phyloP scores from a whole-genome alignment of 768 basidiomycete species.

The Lactarius quietus region DNA sequence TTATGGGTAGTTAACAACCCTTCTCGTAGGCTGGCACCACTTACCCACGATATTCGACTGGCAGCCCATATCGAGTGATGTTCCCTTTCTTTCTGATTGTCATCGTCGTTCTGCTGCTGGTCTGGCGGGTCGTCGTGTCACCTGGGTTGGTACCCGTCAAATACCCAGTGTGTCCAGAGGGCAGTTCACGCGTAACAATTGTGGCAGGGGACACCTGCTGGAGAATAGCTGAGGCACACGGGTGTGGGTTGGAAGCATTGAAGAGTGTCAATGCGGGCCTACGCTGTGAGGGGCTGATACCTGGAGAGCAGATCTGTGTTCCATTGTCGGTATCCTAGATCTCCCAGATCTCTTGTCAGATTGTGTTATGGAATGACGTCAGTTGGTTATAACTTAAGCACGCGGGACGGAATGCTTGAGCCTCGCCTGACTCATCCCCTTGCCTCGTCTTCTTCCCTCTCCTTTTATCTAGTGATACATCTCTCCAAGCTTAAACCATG shows the following conservation, averaged over 20 bases:
- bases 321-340: slow-evolving; percentile 4
- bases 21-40: slow-evolving; percentile 5
- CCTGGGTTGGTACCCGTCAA: slow-evolving; percentile 13
- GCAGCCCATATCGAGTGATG: slow-evolving; percentile 26
- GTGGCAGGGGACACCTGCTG: slow-evolving; percentile 28
- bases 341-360: background rate
- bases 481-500: slow-evolving; percentile 9
- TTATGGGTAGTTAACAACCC: slow-evolving; percentile 1
- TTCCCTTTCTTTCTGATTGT: slow-evolving; percentile 27
- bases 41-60: slow-evolving; percentile 8
- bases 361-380: background rate
- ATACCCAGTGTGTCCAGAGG: slow-evolving; percentile 19
- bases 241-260: slow-evolving; percentile 25
- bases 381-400: background rate
- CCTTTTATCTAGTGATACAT: background rate
- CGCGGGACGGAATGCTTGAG: background rate
- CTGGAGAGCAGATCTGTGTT: slow-evolving; percentile 26
- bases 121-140: slow-evolving; percentile 23
- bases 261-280: slow-evolving; percentile 14
- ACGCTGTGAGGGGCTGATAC: slow-evolving; percentile 22
- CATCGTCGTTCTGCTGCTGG: slow-evolving; percentile 26
- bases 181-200: slow-evolving; percentile 23
- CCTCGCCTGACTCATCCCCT: background rate
- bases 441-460: background rate
- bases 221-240: slow-evolving; percentile 22